phyloP scores from a whole-genome alignment of 2,329 filamentous ascomycete species.

The Sclerotinia glacialis region DNA sequence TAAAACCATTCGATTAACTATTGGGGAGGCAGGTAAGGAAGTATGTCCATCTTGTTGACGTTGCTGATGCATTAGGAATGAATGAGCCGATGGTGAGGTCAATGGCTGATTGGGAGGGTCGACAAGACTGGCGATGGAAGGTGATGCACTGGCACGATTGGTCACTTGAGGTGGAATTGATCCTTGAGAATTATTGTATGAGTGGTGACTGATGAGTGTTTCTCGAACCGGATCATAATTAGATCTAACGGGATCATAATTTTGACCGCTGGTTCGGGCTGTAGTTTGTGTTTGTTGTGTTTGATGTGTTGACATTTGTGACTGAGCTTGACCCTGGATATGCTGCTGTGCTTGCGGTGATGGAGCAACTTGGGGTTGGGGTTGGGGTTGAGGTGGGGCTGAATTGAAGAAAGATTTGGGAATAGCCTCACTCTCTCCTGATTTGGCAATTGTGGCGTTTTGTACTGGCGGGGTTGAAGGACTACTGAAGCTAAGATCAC shows the following conservation, averaged over 20 bases:
- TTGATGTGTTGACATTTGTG: slow-evolving; percentile 30
- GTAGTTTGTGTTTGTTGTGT: slow-evolving; percentile 42
- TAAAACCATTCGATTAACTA: slow-evolving; percentile 33
- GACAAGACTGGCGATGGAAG: slow-evolving; percentile 86
- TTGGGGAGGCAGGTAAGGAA: slow-evolving; percentile 38
- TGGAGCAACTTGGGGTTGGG: slow-evolving; percentile 18
- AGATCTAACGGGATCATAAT: slow-evolving; percentile 86
- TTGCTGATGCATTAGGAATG: slow-evolving; percentile 39
- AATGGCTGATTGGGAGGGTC: slow-evolving; percentile 56
- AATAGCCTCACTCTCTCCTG: slow-evolving; percentile 43
- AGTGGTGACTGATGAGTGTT: slow-evolving; percentile 50
- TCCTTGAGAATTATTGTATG: slow-evolving; percentile 47
- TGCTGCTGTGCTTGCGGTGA: slow-evolving; percentile 9
- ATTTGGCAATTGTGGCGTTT: slow-evolving; percentile 33
- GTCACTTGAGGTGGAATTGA: slow-evolving; percentile 46
- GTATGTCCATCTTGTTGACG: slow-evolving; percentile 30
- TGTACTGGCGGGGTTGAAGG: slow-evolving; percentile 23
- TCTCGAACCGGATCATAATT: slow-evolving; percentile 63
- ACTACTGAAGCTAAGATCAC: slow-evolving; percentile 24
- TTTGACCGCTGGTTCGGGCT: slow-evolving; percentile 68
- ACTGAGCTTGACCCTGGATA: slow-evolving; percentile 14
- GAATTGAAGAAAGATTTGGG: slow-evolving; percentile 35
- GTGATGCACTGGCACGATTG: slow-evolving; percentile 80
- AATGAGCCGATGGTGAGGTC: slow-evolving; percentile 38
- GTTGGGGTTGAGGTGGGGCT: slow-evolving; percentile 25